Percentiles rank a stretch among this genome's conserved stretches.
Conservation (phyloP, 2,329 filamentous ascomycete species). For the Leptographium radiaticola region DNA sequence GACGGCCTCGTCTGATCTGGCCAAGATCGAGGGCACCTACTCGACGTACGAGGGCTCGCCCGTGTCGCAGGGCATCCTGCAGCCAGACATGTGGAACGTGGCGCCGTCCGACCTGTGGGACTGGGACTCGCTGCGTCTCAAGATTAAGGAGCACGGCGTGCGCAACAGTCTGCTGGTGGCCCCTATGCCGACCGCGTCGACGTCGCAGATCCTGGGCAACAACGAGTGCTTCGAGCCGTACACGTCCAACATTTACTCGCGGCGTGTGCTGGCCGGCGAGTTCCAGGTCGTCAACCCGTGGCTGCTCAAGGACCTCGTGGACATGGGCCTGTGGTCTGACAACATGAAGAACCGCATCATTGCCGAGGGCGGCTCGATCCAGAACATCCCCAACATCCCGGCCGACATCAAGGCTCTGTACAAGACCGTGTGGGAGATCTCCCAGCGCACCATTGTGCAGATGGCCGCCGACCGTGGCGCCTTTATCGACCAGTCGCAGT, state of each 20-base stretch:
- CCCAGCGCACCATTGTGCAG: slow-evolving; percentile 86
- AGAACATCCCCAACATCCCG: slow-evolving; percentile 94
- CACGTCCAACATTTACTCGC: slow-evolving; percentile 99
- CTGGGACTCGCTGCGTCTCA: slow-evolving; percentile 76
- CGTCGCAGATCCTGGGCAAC: slow-evolving; percentile 95
- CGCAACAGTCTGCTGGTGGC: slow-evolving; percentile 93
- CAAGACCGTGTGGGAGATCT: slow-evolving; percentile 99
- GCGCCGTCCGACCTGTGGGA: slow-evolving; percentile 94
- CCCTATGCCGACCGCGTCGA: slow-evolving; percentile 95
- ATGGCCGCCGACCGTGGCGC: slow-evolving; percentile 98
- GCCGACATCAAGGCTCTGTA: slow-evolving; percentile 92
- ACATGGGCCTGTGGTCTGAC: slow-evolving; percentile 96
- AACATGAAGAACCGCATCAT: slow-evolving; percentile 99
- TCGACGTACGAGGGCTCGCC: slow-evolving; percentile 86
- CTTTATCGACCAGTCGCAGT: slow-evolving; percentile 98
- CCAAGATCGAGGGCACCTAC: slow-evolving; percentile 74
- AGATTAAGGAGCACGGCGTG: slow-evolving; percentile 85
- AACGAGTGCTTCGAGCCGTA: slow-evolving; percentile 99
- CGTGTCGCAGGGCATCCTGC: slow-evolving; percentile 86
- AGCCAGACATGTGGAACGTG: slow-evolving; percentile 98
- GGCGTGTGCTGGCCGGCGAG: slow-evolving; percentile 91
- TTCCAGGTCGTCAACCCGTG: slow-evolving; percentile 99
- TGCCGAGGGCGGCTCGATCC: slow-evolving; percentile 85
- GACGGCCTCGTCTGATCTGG: slow-evolving; percentile 77
- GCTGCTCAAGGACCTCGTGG: slow-evolving; percentile 94